phyloP scores from a whole-genome alignment of 345 rosid species.

The Stellera chamaejasme region DNA sequence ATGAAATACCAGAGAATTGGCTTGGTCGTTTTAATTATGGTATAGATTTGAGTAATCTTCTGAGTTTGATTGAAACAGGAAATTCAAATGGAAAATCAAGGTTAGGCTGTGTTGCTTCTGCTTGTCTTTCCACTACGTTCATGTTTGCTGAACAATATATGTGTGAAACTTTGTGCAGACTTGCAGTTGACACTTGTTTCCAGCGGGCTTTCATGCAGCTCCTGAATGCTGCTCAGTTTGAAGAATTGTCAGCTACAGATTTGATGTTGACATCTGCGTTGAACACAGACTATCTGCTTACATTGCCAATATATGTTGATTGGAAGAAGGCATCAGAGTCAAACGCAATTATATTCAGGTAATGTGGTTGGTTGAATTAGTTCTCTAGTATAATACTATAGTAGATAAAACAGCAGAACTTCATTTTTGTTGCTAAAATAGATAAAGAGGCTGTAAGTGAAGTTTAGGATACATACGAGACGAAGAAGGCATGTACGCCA shows the following conservation, averaged over 20 bases:
- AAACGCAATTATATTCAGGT: slow-evolving; percentile 90
- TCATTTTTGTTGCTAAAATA: no score
- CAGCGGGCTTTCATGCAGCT: slow-evolving; percentile 94
- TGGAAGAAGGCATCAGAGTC: slow-evolving; percentile 88
- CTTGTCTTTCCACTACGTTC: background rate
- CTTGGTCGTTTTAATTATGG: slow-evolving; percentile 31
- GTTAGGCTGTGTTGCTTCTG: slow-evolving; percentile 12
- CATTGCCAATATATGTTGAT: slow-evolving; percentile 80
- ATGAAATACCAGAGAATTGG: slow-evolving; percentile 17
- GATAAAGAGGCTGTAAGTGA: background rate
- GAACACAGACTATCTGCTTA: slow-evolving; percentile 89
- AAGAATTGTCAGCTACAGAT: slow-evolving; percentile 84
- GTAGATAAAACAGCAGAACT: no score
- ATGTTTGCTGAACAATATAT: slow-evolving; percentile 3
- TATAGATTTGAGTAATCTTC: slow-evolving; percentile 41
- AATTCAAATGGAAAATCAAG: slow-evolving; percentile 33
- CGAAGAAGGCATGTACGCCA: background rate
- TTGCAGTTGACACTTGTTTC: slow-evolving; percentile 71
- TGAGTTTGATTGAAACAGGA: slow-evolving; percentile 30
- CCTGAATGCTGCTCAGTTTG: slow-evolving; percentile 72
- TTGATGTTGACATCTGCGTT: slow-evolving; percentile 79
- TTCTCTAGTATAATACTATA: background rate
- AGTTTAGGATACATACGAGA: background rate
- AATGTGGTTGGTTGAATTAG: background rate
- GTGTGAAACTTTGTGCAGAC: slow-evolving; percentile 30